These are phyloP conservation scores for Fraxinus latifolia DNA, from an alignment of 305 asterid genomes.

Conservation along the genomic window DNA sequence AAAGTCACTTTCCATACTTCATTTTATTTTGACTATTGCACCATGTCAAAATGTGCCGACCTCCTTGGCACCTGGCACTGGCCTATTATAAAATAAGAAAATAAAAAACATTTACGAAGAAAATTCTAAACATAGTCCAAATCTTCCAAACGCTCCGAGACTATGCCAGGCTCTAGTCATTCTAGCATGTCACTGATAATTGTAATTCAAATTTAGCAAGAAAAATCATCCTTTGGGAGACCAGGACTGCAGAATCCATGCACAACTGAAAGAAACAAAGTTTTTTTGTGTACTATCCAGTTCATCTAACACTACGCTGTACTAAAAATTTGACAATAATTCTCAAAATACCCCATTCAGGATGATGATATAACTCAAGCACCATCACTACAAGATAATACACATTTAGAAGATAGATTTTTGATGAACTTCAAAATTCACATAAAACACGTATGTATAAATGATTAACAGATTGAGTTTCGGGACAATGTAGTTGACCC, in stretches of 20 bases:
- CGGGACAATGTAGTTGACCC: neutral
- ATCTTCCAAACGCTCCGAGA: neutral
- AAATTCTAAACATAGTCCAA: neutral
- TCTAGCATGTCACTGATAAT: neutral
- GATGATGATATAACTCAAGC: neutral
- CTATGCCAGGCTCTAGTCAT: neutral
- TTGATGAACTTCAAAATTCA: conserved; percentile 7
- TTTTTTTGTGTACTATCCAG: neutral
- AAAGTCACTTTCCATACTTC: no score
- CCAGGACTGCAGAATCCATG: neutral
- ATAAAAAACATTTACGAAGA: neutral
- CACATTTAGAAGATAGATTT: neutral
- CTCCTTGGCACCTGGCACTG: neutral
- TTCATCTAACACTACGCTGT: neutral
- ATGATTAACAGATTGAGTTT: neutral
- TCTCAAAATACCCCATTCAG: neutral
- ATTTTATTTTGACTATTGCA: no score
- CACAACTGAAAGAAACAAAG: no score
- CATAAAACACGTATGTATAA: conserved; percentile 9
- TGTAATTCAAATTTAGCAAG: neutral
- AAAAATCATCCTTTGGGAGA: neutral
- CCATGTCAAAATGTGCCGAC: neutral
- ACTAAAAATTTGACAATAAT: neutral
- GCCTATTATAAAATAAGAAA: neutral
- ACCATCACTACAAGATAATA: neutral